phyloP scores from a whole-genome alignment of 345 rosid genomes.

The Gossypium raimondii region DNA sequence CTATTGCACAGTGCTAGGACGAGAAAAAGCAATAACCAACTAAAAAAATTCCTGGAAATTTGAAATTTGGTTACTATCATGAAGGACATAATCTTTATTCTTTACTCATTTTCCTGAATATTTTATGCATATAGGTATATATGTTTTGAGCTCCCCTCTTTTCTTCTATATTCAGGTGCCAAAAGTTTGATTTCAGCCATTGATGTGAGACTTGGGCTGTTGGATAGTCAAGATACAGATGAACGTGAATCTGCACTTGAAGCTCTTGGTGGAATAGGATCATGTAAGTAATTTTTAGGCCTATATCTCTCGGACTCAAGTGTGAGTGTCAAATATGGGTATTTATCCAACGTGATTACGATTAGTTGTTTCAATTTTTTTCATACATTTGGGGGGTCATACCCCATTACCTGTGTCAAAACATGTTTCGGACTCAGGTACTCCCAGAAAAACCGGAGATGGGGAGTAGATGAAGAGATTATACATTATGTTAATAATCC shows the following conservation, averaged over 20 bases:
- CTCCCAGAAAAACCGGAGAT: neutral
- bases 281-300: slow-evolving; percentile 47
- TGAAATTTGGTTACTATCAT: neutral
- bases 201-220: slow-evolving; percentile 48
- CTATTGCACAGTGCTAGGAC: neutral
- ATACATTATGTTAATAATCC: neutral
- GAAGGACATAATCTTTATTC: neutral
- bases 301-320: neutral
- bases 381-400: neutral
- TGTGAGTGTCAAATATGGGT: neutral
- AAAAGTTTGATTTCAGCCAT: slow-evolving; percentile 59
- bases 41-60: neutral
- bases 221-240: slow-evolving; percentile 43
- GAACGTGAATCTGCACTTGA: slow-evolving; percentile 80
- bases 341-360: neutral
- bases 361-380: neutral
- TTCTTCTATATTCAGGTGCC: slow-evolving; percentile 49
- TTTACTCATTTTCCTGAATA: neutral
- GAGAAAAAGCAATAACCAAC: neutral
- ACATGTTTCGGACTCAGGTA: neutral
- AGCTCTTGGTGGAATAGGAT: slow-evolving; percentile 84
- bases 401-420: neutral
- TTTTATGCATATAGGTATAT: neutral
- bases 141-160: neutral
- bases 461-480: neutral